Conservation (phyloP, 202 grass and related monocot genomes). For the Setaria italica region DNA sequence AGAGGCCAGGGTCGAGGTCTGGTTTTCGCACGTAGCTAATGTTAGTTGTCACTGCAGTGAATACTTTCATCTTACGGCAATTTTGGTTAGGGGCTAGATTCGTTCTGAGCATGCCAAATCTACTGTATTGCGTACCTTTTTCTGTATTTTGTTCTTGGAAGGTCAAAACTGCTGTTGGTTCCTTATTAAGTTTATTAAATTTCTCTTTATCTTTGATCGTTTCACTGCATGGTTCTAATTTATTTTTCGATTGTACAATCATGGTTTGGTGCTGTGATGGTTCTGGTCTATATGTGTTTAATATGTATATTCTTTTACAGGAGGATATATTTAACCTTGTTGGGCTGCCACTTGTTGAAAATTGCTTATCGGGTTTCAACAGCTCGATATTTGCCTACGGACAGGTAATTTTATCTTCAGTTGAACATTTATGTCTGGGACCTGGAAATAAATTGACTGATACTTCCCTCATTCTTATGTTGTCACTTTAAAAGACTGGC, state of each 20-base stretch:
- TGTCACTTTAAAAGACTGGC: constrained; percentile 70
- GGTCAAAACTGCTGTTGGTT: not conserved
- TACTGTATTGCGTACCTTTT: not conserved
- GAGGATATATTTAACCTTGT: constrained; percentile 87
- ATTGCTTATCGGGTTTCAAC: constrained; percentile 92
- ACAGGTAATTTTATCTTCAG: constrained; percentile 62
- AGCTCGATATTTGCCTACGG: constrained; percentile 98
- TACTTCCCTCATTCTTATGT: constrained; percentile 22
- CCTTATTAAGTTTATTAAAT: not conserved
- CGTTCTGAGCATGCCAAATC: not conserved
- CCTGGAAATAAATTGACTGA: constrained; percentile 33
- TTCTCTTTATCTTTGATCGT: not conserved
- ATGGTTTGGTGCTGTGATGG: constrained; percentile 32
- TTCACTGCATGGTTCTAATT: not conserved
- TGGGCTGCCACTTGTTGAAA: constrained; percentile 81
- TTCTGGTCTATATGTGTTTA: constrained; percentile 35
- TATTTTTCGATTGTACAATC: constrained; percentile 14
- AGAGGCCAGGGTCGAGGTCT: not conserved
- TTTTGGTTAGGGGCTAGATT: not conserved
- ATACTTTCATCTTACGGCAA: not conserved
- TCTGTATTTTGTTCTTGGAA: not conserved
- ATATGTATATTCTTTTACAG: constrained; percentile 40
- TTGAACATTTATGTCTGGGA: constrained; percentile 37
- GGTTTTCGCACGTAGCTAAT: not conserved
- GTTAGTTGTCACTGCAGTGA: not conserved